Percentiles rank a stretch among this genome's conserved stretches.
Evolutionary conservation across 2,329 filamentous ascomycete species (phyloP).

Genomic region (Fusarium keratoplasticum): DNA sequence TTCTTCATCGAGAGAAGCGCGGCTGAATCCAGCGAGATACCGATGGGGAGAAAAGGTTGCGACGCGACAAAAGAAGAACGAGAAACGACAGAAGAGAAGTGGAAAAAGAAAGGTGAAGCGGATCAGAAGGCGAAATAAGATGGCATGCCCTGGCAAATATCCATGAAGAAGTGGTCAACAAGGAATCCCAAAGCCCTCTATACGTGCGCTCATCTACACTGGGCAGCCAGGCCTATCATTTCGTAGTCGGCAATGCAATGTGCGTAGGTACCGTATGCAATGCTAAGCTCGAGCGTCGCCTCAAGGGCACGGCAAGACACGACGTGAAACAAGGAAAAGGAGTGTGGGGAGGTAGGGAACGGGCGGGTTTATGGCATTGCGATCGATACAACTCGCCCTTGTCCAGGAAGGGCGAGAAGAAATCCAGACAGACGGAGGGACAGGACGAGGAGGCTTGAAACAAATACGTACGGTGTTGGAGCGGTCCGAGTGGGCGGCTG

Average conservation of each 20-base stretch:
- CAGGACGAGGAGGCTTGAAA: constrained; percentile 43
- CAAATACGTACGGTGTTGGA: constrained; percentile 38
- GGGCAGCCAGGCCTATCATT: constrained; percentile 43
- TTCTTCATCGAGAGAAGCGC: constrained; percentile 50
- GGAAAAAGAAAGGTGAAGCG: constrained; percentile 16
- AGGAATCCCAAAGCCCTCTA: constrained; percentile 40
- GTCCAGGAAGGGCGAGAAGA: constrained; percentile 37
- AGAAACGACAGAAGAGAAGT: constrained; percentile 27
- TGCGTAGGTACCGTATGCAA: not conserved
- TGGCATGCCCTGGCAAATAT: constrained; percentile 37
- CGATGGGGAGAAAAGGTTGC: constrained; percentile 6
- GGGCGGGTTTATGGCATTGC: constrained; percentile 43
- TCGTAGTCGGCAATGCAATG: constrained; percentile 16
- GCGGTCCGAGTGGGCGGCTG: constrained; percentile 36
- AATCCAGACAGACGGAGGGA: constrained; percentile 28
- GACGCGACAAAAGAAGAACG: constrained; percentile 14
- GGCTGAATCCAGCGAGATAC: not conserved
- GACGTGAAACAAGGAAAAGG: constrained; percentile 33
- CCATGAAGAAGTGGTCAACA: constrained; percentile 35
- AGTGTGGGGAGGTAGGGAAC: constrained; percentile 37
- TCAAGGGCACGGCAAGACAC: constrained; percentile 24
- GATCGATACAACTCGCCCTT: constrained; percentile 40
- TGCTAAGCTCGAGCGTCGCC: constrained; percentile 18
- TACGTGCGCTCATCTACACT: constrained; percentile 39
- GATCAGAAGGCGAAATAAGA: constrained; percentile 24